Conservation (phyloP, 495 filamentous ascomycete genomes). For the Podospora bellae-mahoneyi region DNA sequence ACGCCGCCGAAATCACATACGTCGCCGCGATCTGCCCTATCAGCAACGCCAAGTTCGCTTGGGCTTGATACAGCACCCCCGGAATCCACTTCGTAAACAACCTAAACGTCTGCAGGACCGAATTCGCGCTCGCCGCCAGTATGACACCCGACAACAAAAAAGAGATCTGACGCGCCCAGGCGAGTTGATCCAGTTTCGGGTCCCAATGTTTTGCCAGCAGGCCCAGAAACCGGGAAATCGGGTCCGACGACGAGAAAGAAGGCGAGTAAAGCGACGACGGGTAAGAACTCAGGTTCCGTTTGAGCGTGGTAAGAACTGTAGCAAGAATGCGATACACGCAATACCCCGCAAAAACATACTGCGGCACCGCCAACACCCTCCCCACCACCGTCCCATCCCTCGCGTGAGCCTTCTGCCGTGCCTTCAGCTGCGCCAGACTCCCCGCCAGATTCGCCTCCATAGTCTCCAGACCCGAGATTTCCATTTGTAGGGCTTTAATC, state of each 20-base stretch:
- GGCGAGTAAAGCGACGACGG: conserved; percentile 36
- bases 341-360: conserved; percentile 67
- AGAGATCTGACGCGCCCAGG: conserved; percentile 74
- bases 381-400: conserved; percentile 61
- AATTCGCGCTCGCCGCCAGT: conserved; percentile 69
- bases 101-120: conserved; percentile 70
- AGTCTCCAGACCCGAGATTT: conserved; percentile 71
- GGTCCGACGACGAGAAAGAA: conserved; percentile 65
- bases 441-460: conserved; percentile 66
- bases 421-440: conserved; percentile 56
- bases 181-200: conserved; percentile 61
- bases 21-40: conserved; percentile 73
- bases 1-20: conserved; percentile 72
- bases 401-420: conserved; percentile 56
- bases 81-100: conserved; percentile 70
- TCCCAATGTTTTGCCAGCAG: conserved; percentile 70
- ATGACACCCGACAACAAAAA: conserved; percentile 76
- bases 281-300: conserved; percentile 44
- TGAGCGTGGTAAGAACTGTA: conserved; percentile 59
- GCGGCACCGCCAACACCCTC: conserved; percentile 53
- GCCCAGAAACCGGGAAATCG: conserved; percentile 72
- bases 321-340: conserved; percentile 72
- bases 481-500: conserved; percentile 61
- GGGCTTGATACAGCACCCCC: conserved; percentile 54
- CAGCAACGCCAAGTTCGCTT: conserved; percentile 68